A percentile compares a stretch with the other conserved stretches of the same genome.
These are phyloP conservation scores for Lepraria neglecta DNA, from an alignment of 495 filamentous ascomycete species.

Conservation along the genomic window DNA sequence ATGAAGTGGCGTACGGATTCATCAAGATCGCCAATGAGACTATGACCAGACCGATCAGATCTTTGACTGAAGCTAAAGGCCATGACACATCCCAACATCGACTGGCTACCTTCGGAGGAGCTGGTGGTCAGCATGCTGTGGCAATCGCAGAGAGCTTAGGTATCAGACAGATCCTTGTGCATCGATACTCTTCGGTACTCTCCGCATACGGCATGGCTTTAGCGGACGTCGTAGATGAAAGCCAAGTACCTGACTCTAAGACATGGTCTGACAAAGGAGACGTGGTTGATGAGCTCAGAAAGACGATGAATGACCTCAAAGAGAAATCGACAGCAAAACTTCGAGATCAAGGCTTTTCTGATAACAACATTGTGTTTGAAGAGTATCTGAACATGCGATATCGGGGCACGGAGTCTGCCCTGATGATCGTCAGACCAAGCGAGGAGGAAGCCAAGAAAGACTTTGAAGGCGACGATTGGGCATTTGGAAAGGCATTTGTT, in stretches of 20 bases:
- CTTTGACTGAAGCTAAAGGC: slow-evolving; percentile 87
- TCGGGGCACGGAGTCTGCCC: slow-evolving; percentile 76
- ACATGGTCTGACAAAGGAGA: slow-evolving; percentile 59
- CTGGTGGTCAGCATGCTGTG: slow-evolving; percentile 91
- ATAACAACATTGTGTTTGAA: slow-evolving; percentile 68
- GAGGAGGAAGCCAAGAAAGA: slow-evolving; percentile 52
- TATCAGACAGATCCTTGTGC: slow-evolving; percentile 79
- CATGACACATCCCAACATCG: slow-evolving; percentile 86
- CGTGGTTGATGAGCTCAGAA: slow-evolving; percentile 46
- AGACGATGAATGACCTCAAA: slow-evolving; percentile 45
- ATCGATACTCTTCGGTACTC: slow-evolving; percentile 88
- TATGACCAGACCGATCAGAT: slow-evolving; percentile 90
- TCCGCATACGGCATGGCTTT: slow-evolving; percentile 97
- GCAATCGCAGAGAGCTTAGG: slow-evolving; percentile 90
- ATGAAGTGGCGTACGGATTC: slow-evolving; percentile 89
- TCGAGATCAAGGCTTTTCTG: slow-evolving; percentile 64
- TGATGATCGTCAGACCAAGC: slow-evolving; percentile 68
- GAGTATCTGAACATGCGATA: slow-evolving; percentile 89
- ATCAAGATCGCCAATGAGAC: slow-evolving; percentile 91
- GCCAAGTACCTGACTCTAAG: slow-evolving; percentile 83
- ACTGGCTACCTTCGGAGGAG: slow-evolving; percentile 88
- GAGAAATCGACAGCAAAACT: slow-evolving; percentile 59
- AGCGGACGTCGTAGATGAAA: slow-evolving; percentile 90
- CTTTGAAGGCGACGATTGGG: slow-evolving; percentile 63
- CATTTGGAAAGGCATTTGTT: slow-evolving; percentile 76